Base-by-base conservation (phyloP, 2,329 filamentous ascomycete species). In the Hymenoscyphus occultus region DNA sequence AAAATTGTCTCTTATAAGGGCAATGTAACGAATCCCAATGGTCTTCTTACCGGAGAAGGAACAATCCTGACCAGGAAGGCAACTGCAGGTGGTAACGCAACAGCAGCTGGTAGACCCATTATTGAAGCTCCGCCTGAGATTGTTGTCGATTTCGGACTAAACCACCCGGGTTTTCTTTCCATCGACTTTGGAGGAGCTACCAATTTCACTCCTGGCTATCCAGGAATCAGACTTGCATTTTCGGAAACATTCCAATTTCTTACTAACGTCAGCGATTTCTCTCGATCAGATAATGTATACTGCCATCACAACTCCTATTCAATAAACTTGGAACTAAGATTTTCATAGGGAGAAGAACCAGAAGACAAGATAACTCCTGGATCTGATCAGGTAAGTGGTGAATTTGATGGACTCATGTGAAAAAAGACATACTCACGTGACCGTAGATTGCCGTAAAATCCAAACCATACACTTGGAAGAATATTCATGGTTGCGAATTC, bases 141-240 rank as follows among this genome's bases (percentile, higher is more conserved):
- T 9, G 78, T 82, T 14, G 68, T 83, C n/a, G 82, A 84, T 68
- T 83, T 83, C 70, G 82, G 82, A 0, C 77, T 79, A 61, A 82
- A 82, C 62, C 74, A 80, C 3, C 81, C 78, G 6, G 82, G 82
- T 0, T 72, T 78, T 42, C 64, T 83, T 3, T 75, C 73, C 3
- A 79, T 83, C 51, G 71, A 75, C 6, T 83, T 83, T 65, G 76
- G 74, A 1, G 77, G 77, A 57, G 6, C 76, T 70, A 60, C 65
- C 45, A 61, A 71, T 39, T 63, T 62, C 32, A 66, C 72, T 73
- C 35, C 81, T 77, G 71, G 70, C n/a, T 39, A 71, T 71, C 51
- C 81, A 0, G 81, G 81, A 0, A 70, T 83, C n/a, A 74, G 76
- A 42, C 69, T 84, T 31, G 79, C 79, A 12, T 83, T 83, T 67